Conservation (phyloP, 352 stramenopile species). For the Phytophthora cryptogea region DNA sequence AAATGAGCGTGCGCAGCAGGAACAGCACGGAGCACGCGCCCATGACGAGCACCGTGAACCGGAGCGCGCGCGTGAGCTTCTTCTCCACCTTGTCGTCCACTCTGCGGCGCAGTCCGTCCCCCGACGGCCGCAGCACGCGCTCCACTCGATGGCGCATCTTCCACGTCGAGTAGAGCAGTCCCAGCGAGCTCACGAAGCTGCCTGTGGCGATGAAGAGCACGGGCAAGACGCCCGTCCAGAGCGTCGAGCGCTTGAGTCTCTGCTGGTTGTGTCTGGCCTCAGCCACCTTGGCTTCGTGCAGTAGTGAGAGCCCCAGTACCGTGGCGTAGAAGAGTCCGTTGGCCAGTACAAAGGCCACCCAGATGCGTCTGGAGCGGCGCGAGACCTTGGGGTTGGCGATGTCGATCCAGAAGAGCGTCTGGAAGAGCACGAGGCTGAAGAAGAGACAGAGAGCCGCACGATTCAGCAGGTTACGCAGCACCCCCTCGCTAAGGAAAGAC, state of each 20-base stretch:
- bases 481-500: slow-evolving; percentile 48
- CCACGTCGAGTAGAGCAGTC: slow-evolving; percentile 80
- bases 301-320: slow-evolving; percentile 60
- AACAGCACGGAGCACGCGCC: slow-evolving; percentile 66
- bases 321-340: slow-evolving; percentile 80
- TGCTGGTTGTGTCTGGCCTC: slow-evolving; percentile 13
- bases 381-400: slow-evolving; percentile 86
- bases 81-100: slow-evolving; percentile 62
- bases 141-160: slow-evolving; percentile 72
- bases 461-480: slow-evolving; percentile 65
- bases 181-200: slow-evolving; percentile 68
- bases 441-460: slow-evolving; percentile 78
- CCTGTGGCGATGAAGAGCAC: slow-evolving; percentile 73
- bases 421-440: slow-evolving; percentile 87
- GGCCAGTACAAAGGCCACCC: slow-evolving; percentile 67
- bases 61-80: slow-evolving; percentile 78
- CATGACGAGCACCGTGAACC: slow-evolving; percentile 80
- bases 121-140: slow-evolving; percentile 61
- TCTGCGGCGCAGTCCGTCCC: slow-evolving; percentile 42
- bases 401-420: slow-evolving; percentile 88
- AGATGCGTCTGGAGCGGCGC: slow-evolving; percentile 72
- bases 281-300: slow-evolving; percentile 43
- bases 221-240: slow-evolving; percentile 62
- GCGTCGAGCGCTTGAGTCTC: slow-evolving; percentile 19
- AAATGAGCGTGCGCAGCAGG: slow-evolving; percentile 77